These are phyloP conservation scores for Hylodesmum podocarpum DNA, from an alignment of 306 rosid species.

Conservation along the genomic window DNA sequence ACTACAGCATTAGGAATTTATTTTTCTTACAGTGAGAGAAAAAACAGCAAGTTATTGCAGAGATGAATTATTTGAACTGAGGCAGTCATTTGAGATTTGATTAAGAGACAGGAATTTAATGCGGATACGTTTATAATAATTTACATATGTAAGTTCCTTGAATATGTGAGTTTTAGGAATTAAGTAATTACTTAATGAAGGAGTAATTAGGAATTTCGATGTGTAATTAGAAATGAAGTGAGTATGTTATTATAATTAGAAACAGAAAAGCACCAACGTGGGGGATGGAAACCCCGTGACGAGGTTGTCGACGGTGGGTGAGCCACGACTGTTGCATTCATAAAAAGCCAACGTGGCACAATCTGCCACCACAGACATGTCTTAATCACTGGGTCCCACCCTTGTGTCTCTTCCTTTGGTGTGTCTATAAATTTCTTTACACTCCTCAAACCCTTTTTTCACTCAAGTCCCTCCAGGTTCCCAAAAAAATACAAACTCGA, in stretches of 20 bases:
- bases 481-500: not conserved
- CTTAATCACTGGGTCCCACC: not conserved
- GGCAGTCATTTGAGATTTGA: too few relatives aligned
- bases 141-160: too few relatives aligned
- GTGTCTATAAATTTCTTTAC: slow-evolving; percentile 32
- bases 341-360: slow-evolving; percentile 53
- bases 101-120: too few relatives aligned
- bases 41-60: too few relatives aligned
- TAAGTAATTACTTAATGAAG: too few relatives aligned
- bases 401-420: not conserved
- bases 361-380: slow-evolving; percentile 45
- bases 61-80: too few relatives aligned
- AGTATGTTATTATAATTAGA: not conserved
- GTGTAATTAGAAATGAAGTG: too few relatives aligned
- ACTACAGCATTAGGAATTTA: too few relatives aligned
- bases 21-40: too few relatives aligned
- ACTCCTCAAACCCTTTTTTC: not conserved
- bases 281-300: slow-evolving; percentile 44
- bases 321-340: slow-evolving; percentile 60
- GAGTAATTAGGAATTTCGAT: not conserved
- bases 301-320: slow-evolving; percentile 40
- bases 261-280: slow-evolving; percentile 45
- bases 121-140: too few relatives aligned
- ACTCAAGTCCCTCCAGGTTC: not conserved
- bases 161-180: too few relatives aligned